phyloP scores from a whole-genome alignment of 495 filamentous ascomycete genomes.

The Durotheca rogersii region DNA sequence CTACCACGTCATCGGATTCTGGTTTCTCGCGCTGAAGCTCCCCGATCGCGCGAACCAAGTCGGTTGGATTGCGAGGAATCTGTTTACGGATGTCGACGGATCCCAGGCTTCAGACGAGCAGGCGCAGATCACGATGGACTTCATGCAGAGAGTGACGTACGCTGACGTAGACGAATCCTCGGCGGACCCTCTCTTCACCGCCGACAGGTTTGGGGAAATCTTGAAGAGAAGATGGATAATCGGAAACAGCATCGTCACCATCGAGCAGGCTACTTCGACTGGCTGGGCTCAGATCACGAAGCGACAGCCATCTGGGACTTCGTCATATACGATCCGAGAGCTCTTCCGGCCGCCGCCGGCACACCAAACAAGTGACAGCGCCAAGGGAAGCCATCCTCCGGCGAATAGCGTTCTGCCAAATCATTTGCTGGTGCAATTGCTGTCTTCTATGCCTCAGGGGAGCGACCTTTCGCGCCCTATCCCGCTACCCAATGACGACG shows the following conservation, averaged over 20 bases:
- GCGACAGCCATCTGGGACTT: slow-evolving; percentile 81
- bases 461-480: slow-evolving; percentile 65
- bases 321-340: slow-evolving; percentile 71
- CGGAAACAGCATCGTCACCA: slow-evolving; percentile 81
- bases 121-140: slow-evolving; percentile 88
- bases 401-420: slow-evolving; percentile 67
- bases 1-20: slow-evolving; percentile 94
- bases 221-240: slow-evolving; percentile 79
- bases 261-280: slow-evolving; percentile 73
- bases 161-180: slow-evolving; percentile 75
- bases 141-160: slow-evolving; percentile 90
- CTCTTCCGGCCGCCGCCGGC: slow-evolving; percentile 65
- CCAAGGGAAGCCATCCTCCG: slow-evolving; percentile 44
- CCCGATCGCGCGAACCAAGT: slow-evolving; percentile 80
- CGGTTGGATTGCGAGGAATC: slow-evolving; percentile 85
- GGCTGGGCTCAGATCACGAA: slow-evolving; percentile 79
- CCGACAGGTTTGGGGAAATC: slow-evolving; percentile 64
- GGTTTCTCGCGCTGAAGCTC: slow-evolving; percentile 87
- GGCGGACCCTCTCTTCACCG: slow-evolving; percentile 63
- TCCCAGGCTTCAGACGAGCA: slow-evolving; percentile 83
- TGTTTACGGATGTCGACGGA: slow-evolving; percentile 73
- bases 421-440: slow-evolving; percentile 79
- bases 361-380: slow-evolving; percentile 53
- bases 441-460: slow-evolving; percentile 67
- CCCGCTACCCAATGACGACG: slow-evolving; percentile 78